Conservation (phyloP, 768 basidiomycete species). For the Ramaria rubella region DNA sequence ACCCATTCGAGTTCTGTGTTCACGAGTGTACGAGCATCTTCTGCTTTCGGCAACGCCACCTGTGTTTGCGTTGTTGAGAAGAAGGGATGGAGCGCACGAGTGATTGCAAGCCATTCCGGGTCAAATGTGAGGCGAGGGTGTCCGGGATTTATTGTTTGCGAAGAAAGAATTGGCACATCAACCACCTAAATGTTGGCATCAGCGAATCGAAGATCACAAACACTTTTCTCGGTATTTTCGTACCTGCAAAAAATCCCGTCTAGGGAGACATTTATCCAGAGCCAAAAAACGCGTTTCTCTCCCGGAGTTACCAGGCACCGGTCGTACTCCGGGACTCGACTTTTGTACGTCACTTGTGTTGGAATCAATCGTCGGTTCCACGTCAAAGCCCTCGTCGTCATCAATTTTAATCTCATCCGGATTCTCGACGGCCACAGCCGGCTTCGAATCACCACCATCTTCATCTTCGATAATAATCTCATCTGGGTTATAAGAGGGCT, state of each 20-base stretch:
- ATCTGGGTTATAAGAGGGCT: conserved; percentile 36
- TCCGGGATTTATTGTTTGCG: background rate
- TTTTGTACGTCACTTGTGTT: conserved; percentile 13
- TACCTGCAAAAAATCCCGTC: conserved; percentile 77
- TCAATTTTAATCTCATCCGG: conserved; percentile 26
- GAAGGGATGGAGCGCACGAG: conserved; percentile 76
- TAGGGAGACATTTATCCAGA: conserved; percentile 78
- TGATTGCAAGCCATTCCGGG: conserved; percentile 91
- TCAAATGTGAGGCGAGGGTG: conserved; percentile 54
- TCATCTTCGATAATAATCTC: conserved; percentile 44
- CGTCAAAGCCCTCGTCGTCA: conserved; percentile 21
- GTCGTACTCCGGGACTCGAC: too few species aligned
- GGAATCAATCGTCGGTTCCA: conserved; percentile 19
- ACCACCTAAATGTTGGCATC: conserved; percentile 46
- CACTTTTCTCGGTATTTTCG: conserved; percentile 1
- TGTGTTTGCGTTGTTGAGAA: conserved; percentile 52
- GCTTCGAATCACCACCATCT: conserved; percentile 36
- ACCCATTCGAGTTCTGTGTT: conserved; percentile 64
- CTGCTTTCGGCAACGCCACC: conserved; percentile 52
- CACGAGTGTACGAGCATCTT: conserved; percentile 42
- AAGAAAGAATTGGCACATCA: conserved; percentile 42
- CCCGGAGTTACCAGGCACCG: background rate
- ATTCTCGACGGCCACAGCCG: conserved; percentile 18
- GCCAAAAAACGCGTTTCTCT: conserved; percentile 74
- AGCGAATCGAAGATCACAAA: background rate